Base-by-base conservation (phyloP, 495 filamentous ascomycete species). In the Evansstolkia leycettana region DNA sequence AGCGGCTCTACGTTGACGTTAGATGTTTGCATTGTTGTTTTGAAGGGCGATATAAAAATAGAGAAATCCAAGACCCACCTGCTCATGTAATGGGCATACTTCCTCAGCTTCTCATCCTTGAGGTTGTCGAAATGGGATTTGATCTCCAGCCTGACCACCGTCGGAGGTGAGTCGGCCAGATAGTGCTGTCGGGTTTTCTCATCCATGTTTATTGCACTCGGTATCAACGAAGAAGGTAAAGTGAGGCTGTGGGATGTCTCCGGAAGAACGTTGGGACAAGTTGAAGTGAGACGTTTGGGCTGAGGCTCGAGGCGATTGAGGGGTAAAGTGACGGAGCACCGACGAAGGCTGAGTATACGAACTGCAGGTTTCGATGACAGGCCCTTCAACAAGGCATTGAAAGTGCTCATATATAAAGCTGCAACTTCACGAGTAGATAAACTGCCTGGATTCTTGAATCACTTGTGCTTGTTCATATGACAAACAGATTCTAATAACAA, bases 21-120 rank as follows among this genome's bases (percentile, higher is more conserved):
- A 48, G 34, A 17, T 7, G 39, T 20, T 2, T 17, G 29, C 9
- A 31, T 1, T 30, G 11, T 34, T 19, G 6, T 6, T 15, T 13
- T 10, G 23, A 16, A 18, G 23, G 3, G 9, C 10, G 10, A 11
- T 8, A 12, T 17, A 9, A 7, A 9, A 12, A 6, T 32, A 28
- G 8, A 15, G 7, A 13, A 25, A 11, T 24, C n/a, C 3, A 2
- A 25, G 41, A 33, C 65, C 42, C 71, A 88, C 84, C 72, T 68
- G 70, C 80, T 87, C 50, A 95, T 84, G 47, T 83, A 82, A 57
- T 98, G 90, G 24, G 90, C 87, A 61, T 98, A 98, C 55, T 74
- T 75, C 13, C 58, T 47, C 37, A 72, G 53, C 54, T 83, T 85
- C 44, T 78, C 65, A 48, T 84, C 76, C 27, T 69, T 75, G 37